phyloP scores from a whole-genome alignment of 2,329 filamentous ascomycete genomes.

The Chaetomium globosum region DNA sequence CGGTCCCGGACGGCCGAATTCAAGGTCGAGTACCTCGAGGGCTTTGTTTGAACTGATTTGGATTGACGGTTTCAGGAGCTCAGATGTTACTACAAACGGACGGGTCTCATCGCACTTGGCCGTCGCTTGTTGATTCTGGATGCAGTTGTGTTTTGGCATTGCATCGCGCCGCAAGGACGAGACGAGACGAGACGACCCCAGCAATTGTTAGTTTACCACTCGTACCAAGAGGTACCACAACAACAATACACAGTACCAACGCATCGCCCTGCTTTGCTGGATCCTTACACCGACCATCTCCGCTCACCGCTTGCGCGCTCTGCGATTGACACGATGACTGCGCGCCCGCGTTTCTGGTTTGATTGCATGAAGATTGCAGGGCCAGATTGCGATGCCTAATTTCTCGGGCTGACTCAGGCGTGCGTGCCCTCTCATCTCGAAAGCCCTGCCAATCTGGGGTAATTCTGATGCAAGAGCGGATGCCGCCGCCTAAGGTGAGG shows the following conservation, averaged over 20 bases:
- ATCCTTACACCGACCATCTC: constrained; percentile 11
- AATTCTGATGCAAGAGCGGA: constrained; percentile 20
- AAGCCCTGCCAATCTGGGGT: not conserved
- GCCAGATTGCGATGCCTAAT: constrained; percentile 18
- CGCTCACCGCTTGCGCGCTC: constrained; percentile 17
- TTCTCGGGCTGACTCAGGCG: constrained; percentile 24
- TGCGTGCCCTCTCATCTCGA: constrained; percentile 11
- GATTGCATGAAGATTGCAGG: constrained; percentile 22
- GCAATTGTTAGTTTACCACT: not conserved
- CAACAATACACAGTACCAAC: constrained; percentile 1
- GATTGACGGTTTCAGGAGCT: constrained; percentile 20
- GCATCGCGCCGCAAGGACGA: constrained; percentile 8
- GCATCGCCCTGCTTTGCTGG: constrained; percentile 17
- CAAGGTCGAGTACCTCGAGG: not conserved
- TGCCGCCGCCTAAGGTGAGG: constrained; percentile 22
- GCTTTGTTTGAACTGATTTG: constrained; percentile 12
- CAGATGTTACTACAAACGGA: constrained; percentile 6
- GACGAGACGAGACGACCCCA: constrained; percentile 1
- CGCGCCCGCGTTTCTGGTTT: constrained; percentile 4
- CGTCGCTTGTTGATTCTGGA: not conserved
- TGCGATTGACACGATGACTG: constrained; percentile 5
- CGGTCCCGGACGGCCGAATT: not conserved
- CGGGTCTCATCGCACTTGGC: not conserved
- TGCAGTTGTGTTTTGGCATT: not conserved
- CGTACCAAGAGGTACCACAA: not conserved